phyloP scores from a whole-genome alignment of 176 grass and related monocot species.

The Oryza glumipatula region DNA sequence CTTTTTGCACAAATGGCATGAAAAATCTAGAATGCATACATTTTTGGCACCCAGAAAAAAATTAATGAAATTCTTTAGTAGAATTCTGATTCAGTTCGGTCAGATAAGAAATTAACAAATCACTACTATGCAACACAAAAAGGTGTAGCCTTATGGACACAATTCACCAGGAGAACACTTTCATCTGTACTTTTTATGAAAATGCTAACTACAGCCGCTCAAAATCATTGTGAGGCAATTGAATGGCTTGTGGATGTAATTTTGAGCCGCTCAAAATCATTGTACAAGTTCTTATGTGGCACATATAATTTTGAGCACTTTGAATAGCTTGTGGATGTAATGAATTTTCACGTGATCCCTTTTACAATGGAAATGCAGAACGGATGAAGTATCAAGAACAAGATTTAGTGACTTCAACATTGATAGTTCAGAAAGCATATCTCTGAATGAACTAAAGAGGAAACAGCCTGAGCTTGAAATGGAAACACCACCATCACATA shows the following conservation, averaged over 20 bases:
- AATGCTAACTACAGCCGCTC: not conserved
- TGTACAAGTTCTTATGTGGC: not conserved
- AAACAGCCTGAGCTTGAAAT: conserved; percentile 54
- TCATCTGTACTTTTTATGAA: not conserved
- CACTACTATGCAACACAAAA: not conserved
- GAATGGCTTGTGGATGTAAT: not conserved
- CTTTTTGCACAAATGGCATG: not conserved
- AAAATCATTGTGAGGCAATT: not conserved
- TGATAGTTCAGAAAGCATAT: conserved; percentile 50
- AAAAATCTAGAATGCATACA: not conserved
- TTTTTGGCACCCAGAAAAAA: not conserved
- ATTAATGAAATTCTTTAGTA: not conserved
- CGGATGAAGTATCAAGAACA: conserved; percentile 37
- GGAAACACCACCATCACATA: conserved; percentile 51
- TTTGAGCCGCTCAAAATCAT: not conserved
- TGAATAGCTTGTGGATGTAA: not conserved
- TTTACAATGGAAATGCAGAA: conserved; percentile 47
- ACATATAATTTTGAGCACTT: not conserved
- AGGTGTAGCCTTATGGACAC: not conserved
- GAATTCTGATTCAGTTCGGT: not conserved
- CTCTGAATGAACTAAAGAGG: conserved; percentile 68
- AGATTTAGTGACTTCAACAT: conserved; percentile 45
- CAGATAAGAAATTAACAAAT: not conserved
- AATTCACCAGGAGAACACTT: not conserved
- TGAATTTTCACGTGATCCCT: not conserved